A percentile compares a stretch with the other conserved stretches of the same genome.
Conservation (phyloP, 108 stramenopile genomes). For the Cyclotella cryptica region DNA sequence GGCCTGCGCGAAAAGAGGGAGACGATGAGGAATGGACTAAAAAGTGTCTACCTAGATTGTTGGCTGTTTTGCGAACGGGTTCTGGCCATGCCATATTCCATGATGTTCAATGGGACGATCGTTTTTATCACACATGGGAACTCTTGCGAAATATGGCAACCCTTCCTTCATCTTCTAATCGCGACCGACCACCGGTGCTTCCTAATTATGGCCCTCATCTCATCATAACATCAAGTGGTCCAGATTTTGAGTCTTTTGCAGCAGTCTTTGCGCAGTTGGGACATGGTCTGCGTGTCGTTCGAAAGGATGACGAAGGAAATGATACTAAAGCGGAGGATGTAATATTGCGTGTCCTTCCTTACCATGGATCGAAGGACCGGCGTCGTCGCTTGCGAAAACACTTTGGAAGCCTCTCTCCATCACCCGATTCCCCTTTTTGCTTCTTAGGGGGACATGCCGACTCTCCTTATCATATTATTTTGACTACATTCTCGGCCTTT, state of each 20-base stretch:
- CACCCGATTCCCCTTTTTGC: slow-evolving; percentile 34
- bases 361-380: slow-evolving; percentile 54
- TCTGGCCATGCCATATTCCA: slow-evolving; percentile 79
- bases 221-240: slow-evolving; percentile 70
- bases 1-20: slow-evolving; percentile 30
- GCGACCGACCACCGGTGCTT: background rate
- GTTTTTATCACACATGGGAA: slow-evolving; percentile 69
- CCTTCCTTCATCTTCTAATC: background rate
- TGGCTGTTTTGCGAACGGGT: slow-evolving; percentile 69
- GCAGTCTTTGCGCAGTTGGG: slow-evolving; percentile 45
- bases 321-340: slow-evolving; percentile 22
- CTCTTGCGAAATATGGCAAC: slow-evolving; percentile 60
- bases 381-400: slow-evolving; percentile 71
- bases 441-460: slow-evolving; percentile 62
- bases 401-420: slow-evolving; percentile 59
- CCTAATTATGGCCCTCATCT: slow-evolving; percentile 80
- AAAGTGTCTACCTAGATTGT: slow-evolving; percentile 65
- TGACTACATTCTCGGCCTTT: slow-evolving; percentile 74
- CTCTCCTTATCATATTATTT: slow-evolving; percentile 79
- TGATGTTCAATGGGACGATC: slow-evolving; percentile 73
- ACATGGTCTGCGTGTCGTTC: slow-evolving; percentile 16
- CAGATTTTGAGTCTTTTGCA: slow-evolving; percentile 67
- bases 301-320: slow-evolving; percentile 10
- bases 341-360: slow-evolving; percentile 59
- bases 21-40: slow-evolving; percentile 63